Base-by-base conservation (phyloP, 2,329 filamentous ascomycete genomes). In the Alternaria burnsii region DNA sequence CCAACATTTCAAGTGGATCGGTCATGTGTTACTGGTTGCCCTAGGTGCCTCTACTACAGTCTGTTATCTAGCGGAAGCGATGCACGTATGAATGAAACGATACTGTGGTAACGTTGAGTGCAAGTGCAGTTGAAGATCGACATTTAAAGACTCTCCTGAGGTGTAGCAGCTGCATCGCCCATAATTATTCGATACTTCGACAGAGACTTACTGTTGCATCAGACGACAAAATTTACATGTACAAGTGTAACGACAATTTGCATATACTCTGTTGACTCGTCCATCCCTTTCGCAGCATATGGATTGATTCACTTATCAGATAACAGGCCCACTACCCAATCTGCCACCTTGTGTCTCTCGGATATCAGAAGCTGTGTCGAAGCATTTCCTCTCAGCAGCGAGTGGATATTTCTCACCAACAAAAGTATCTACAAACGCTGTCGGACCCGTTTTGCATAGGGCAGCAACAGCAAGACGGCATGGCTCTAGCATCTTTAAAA, bases 371-470 rank as follows among this genome's bases (percentile, higher is more conserved):
- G 5, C 48, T 10, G 48, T 16, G 16, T 55, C 22, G n/a, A 18
- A 46, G 8, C 18, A 22, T 30, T 24, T 6, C 9, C 41, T 36
- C 50, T 61, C 50, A 10, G 54, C 58, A 26, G 34, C 28, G 18
- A 58, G 34, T 12, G 54, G 54, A 18, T 58, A 22, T 12, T 53
- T 26, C 4, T 53, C 30, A 12, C n/a, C 20, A 7, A 12, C 22
- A 42, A 40, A 46, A 61, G 52, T 10, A 30, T 41, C 30, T 9
- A 54, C 44, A 52, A 54, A 61, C 20, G 36, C 28, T 18, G 26
- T 28, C 6, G 3, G 47, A 16, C 38, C 30, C 52, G 24, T 44
- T 16, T 32, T 36, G 14, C 32, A 30, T 2, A 42, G 14, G 11
- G n/a, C 28, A 16, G 48, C 43, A 30, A 28, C 48, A 14, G 34